Percentiles rank a stretch among this genome's conserved stretches.
phyloP scores from a whole-genome alignment of 2,329 filamentous ascomycete genomes.

The Beauveria caledonica region DNA sequence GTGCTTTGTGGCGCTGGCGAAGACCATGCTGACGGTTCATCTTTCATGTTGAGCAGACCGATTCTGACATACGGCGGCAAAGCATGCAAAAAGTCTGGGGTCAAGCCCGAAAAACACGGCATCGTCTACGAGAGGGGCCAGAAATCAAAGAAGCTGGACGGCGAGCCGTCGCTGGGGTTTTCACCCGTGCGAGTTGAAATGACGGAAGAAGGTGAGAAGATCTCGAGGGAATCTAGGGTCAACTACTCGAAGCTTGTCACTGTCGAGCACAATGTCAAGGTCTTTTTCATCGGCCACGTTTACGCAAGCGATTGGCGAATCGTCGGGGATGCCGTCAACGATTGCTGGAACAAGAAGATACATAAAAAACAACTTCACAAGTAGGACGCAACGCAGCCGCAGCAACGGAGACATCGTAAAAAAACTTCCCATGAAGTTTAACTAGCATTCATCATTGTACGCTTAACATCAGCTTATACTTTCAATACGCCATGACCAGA shows the following conservation, averaged over 20 bases:
- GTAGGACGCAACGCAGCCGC: not conserved
- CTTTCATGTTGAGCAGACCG: constrained; percentile 30
- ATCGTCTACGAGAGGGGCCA: constrained; percentile 35
- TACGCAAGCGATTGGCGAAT: constrained; percentile 29
- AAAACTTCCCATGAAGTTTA: not conserved
- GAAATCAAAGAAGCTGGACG: constrained; percentile 25
- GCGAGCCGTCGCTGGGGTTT: constrained; percentile 42
- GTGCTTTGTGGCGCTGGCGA: not conserved
- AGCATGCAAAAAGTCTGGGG: constrained; percentile 44
- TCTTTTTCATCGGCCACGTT: constrained; percentile 49
- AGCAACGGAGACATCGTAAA: not conserved
- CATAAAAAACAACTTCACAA: constrained; percentile 23
- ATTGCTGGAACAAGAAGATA: constrained; percentile 40
- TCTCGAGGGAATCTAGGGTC: constrained; percentile 43
- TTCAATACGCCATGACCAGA: not conserved
- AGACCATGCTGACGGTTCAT: not conserved
- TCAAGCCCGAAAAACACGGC: constrained; percentile 45
- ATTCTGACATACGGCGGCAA: constrained; percentile 47
- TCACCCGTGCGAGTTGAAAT: constrained; percentile 37
- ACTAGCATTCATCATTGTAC: not conserved
- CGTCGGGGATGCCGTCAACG: constrained; percentile 38
- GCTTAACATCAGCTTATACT: not conserved
- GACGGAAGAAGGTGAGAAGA: constrained; percentile 33
- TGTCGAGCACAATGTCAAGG: constrained; percentile 49
- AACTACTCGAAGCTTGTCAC: constrained; percentile 51